These are phyloP conservation scores for Sugiyamaella lignohabitans DNA, from an alignment of 805 yeast genomes.

Conservation along the genomic window DNA sequence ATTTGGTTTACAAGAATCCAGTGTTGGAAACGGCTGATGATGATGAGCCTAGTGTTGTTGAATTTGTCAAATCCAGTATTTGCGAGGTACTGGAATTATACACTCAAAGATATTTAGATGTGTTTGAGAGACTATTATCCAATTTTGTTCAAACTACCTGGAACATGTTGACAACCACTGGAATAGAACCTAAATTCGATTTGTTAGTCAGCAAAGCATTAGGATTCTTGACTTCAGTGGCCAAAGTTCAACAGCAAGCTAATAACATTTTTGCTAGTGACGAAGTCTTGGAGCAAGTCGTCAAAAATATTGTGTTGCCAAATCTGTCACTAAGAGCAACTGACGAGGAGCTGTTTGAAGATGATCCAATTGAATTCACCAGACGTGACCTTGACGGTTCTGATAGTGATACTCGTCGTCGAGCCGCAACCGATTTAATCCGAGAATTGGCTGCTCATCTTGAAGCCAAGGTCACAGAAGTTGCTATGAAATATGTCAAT, in stretches of 20 bases:
- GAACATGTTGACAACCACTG: slow-evolving; percentile 60
- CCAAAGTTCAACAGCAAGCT: slow-evolving; percentile 50
- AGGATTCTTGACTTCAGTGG: slow-evolving; percentile 74
- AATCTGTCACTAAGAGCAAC: slow-evolving; percentile 78
- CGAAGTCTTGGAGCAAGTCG: slow-evolving; percentile 62
- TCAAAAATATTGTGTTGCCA: slow-evolving; percentile 81
- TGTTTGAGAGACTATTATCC: slow-evolving; percentile 70
- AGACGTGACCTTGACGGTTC: slow-evolving; percentile 94
- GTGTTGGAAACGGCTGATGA: slow-evolving; percentile 55
- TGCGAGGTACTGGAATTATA: slow-evolving; percentile 82
- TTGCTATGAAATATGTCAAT: slow-evolving; percentile 66
- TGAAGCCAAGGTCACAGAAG: slow-evolving; percentile 65
- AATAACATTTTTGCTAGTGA: slow-evolving; percentile 48
- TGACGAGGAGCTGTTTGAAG: slow-evolving; percentile 92
- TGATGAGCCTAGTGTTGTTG: slow-evolving; percentile 60
- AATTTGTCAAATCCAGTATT: slow-evolving; percentile 70
- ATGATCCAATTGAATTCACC: slow-evolving; percentile 90
- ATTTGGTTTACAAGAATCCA: slow-evolving; percentile 54
- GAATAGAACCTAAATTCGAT: slow-evolving; percentile 74
- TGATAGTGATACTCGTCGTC: slow-evolving; percentile 85
- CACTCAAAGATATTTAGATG: slow-evolving; percentile 87
- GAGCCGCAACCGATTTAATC: slow-evolving; percentile 87
- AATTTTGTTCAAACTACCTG: slow-evolving; percentile 78
- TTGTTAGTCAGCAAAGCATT: slow-evolving; percentile 74
- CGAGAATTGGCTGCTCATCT: slow-evolving; percentile 77